A percentile compares a stretch with the other conserved stretches of the same genome.
Evolutionary conservation across 768 basidiomycete species (phyloP).

Genomic region (Lactifluus volemus): DNA sequence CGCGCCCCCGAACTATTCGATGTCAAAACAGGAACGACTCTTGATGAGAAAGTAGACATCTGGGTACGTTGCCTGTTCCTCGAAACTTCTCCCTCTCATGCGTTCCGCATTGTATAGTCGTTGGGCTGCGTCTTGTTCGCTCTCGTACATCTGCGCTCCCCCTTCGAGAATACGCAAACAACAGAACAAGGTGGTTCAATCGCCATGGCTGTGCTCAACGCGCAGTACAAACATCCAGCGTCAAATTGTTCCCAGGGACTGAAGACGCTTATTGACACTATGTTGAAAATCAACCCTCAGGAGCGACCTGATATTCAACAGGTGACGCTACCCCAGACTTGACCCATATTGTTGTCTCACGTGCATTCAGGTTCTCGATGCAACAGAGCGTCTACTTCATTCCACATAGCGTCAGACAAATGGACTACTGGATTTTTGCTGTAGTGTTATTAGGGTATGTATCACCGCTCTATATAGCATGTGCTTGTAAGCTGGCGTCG

Average conservation of each 20-base stretch:
- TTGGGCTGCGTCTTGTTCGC: slow-evolving; percentile 94
- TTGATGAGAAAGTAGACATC: slow-evolving; percentile 95
- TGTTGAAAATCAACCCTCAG: slow-evolving; percentile 75
- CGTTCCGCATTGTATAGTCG: slow-evolving; percentile 44
- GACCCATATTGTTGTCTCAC: background rate
- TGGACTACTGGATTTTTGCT: background rate
- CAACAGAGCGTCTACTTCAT: slow-evolving; percentile 26
- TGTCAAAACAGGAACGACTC: slow-evolving; percentile 77
- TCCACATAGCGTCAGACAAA: background rate
- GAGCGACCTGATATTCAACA: slow-evolving; percentile 81
- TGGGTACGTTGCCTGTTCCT: slow-evolving; percentile 56
- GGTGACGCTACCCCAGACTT: slow-evolving; percentile 36
- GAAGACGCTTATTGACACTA: slow-evolving; percentile 70
- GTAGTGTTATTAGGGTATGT: background rate
- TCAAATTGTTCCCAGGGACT: slow-evolving; percentile 84
- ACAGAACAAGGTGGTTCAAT: slow-evolving; percentile 94
- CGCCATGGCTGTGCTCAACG: slow-evolving; percentile 94
- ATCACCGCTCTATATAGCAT: background rate
- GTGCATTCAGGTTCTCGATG: slow-evolving; percentile 47
- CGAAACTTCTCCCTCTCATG: background rate
- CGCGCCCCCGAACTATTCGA: slow-evolving; percentile 97
- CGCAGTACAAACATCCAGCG: slow-evolving; percentile 82
- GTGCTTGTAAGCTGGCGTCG: background rate
- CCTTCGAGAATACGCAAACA: slow-evolving; percentile 88
- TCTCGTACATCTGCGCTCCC: slow-evolving; percentile 90